Conservation (phyloP, 805 yeast species). For the Danielia oregonensis region DNA sequence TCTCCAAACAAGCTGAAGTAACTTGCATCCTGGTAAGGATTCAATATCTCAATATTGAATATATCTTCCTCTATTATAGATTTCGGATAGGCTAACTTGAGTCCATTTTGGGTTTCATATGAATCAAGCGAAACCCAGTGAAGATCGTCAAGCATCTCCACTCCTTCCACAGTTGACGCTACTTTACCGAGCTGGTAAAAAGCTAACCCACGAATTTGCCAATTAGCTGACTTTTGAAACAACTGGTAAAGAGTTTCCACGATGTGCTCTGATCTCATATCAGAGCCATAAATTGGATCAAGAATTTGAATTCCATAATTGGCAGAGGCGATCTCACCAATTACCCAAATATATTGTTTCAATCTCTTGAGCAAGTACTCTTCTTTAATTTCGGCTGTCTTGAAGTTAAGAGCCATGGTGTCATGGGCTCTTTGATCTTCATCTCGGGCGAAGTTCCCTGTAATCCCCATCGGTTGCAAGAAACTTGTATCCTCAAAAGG, state of each 20-base stretch:
- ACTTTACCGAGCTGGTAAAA: slow-evolving; percentile 75
- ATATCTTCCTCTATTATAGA: slow-evolving; percentile 12
- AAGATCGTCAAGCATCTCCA: slow-evolving; percentile 77
- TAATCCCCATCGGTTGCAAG: background rate
- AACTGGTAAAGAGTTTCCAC: slow-evolving; percentile 45
- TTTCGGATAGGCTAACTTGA: slow-evolving; percentile 14
- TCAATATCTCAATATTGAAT: slow-evolving; percentile 10
- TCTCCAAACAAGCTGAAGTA: slow-evolving; percentile 12
- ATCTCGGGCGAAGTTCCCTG: slow-evolving; percentile 1
- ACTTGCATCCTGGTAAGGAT: slow-evolving; percentile 12
- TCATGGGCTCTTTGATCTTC: slow-evolving; percentile 1
- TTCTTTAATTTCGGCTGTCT: slow-evolving; percentile 27
- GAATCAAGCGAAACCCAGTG: slow-evolving; percentile 50
- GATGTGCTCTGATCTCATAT: slow-evolving; percentile 24
- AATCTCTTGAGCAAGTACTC: slow-evolving; percentile 33
- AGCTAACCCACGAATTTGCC: slow-evolving; percentile 72
- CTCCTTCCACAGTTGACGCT: slow-evolving; percentile 70
- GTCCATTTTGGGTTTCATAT: background rate
- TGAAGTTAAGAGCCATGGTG: background rate
- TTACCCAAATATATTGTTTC: slow-evolving; percentile 81
- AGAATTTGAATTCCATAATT: slow-evolving; percentile 56
- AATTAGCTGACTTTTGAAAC: slow-evolving; percentile 31
- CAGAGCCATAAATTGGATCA: slow-evolving; percentile 27
- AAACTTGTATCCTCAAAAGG: background rate
- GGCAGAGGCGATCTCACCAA: slow-evolving; percentile 78